Conservation (phyloP, 345 rosid genomes). For the Raphanus sativus region DNA sequence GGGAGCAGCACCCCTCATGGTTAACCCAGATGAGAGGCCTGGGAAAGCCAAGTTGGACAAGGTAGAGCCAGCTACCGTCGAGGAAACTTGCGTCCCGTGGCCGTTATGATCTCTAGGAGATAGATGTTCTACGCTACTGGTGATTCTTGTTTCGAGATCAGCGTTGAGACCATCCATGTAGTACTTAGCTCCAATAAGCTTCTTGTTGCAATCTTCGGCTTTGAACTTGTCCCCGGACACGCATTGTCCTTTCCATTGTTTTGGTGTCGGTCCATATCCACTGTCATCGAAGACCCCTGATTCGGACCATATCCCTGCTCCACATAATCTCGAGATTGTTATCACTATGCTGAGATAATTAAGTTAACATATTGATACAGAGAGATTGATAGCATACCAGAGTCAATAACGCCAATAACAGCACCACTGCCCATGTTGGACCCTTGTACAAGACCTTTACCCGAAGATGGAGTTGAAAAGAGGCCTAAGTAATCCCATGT, state of each 20-base stretch:
- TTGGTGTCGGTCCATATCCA: conserved; percentile 43
- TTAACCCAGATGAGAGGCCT: conserved; percentile 32
- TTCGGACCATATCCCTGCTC: conserved; percentile 39
- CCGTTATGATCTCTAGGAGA: conserved; percentile 57
- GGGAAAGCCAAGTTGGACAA: conserved; percentile 40
- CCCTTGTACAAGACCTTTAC: conserved; percentile 13
- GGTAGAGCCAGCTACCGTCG: conserved; percentile 47
- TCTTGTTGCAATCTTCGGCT: conserved; percentile 44
- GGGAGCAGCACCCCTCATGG: conserved; percentile 44
- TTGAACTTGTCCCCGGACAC: conserved; percentile 35
- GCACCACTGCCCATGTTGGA: conserved; percentile 39
- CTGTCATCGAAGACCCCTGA: conserved; percentile 42
- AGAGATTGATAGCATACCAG: conserved; percentile 26
- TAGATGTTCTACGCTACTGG: conserved; percentile 38
- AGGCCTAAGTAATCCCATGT: conserved; percentile 49
- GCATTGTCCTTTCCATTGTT: conserved; percentile 52
- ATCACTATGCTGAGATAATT: background rate
- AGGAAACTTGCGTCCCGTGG: conserved; percentile 56
- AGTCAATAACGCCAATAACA: conserved; percentile 35
- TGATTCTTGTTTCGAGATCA: conserved; percentile 37
- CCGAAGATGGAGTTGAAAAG: conserved; percentile 34
- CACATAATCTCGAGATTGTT: background rate
- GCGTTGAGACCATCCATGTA: conserved; percentile 46
- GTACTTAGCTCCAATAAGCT: conserved; percentile 58
- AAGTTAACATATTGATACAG: background rate